Base-by-base conservation (phyloP, 768 basidiomycete genomes). In the Termitomyces titanicus region DNA sequence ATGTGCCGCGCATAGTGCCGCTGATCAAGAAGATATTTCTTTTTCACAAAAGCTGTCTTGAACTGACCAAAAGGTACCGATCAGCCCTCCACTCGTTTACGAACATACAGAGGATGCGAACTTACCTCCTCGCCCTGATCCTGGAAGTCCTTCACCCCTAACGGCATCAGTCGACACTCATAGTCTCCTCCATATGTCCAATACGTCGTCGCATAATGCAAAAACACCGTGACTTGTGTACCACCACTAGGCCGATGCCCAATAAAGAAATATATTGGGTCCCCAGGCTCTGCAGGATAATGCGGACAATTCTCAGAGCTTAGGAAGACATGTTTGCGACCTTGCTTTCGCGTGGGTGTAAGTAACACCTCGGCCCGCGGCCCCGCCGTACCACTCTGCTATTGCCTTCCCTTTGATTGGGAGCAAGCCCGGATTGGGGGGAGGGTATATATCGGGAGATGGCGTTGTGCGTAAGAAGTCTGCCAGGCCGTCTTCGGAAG, bases 151-250 rank as follows among this genome's bases (percentile, higher is more conserved):
- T 17, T 1, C 4, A 13, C 10, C 11, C 27, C 20, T 22, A 52
- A 22, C 3, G 18, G 15, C 39, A n/a, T 2, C 3, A 42, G 20
- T 3, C 27, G 20, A 35, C 51, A 43, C 20, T 43, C 40, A 52
- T 52, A 43, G 18, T 52, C 51, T 5, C 51, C 51, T 20, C 39
- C 51, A 52, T 52, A 52, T 1, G 13, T 17, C 39, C 39, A 52
- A 43, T 42, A 42, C 5, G 20, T 43, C 15, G 11, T 43, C 15
- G n/a, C 51, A 39, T 40, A n/a, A 24, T 52, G 51, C 38, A 52
- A 33, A 43, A 52, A 51, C 51, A 52, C 27, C 24, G 51, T 33
- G 20, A 43, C 39, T 27, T 43, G 9, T 7, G 4, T 11, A 13
- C 17, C 51, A n/a, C 25, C 24, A n/a, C 22, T 24, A 7, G 13